Evolutionary conservation across 1,139 yeast genomes (phyloP).

Genomic region (Tardiomyces blankii): DNA sequence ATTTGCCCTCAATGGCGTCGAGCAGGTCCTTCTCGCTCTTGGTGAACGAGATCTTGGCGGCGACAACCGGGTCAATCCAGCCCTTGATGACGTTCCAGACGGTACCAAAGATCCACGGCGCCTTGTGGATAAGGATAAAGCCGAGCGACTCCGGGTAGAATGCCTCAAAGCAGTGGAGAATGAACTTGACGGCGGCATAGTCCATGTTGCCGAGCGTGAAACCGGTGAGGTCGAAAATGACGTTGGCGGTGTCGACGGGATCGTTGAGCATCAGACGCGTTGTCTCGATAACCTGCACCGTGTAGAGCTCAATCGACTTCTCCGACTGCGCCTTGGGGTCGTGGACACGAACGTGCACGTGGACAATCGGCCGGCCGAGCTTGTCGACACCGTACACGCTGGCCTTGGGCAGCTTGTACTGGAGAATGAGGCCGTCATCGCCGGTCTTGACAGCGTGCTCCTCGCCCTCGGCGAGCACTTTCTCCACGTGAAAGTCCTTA

Average conservation of each 20-base stretch:
- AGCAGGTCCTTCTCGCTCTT: conserved; percentile 46
- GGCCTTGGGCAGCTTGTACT: conserved; percentile 48
- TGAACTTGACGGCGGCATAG: conserved; percentile 67
- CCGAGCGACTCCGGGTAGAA: conserved; percentile 84
- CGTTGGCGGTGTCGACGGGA: conserved; percentile 60
- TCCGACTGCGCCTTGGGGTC: conserved; percentile 59
- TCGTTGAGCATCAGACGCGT: conserved; percentile 52
- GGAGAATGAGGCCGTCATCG: conserved; percentile 38
- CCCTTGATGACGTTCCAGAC: conserved; percentile 77
- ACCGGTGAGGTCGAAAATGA: conserved; percentile 64
- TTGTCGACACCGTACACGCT: conserved; percentile 55
- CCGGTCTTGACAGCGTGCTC: conserved; percentile 26
- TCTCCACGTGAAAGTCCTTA: conserved; percentile 45
- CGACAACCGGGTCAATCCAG: conserved; percentile 87
- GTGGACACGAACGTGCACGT: conserved; percentile 64
- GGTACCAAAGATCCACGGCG: conserved; percentile 84
- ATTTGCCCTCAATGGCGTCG: conserved; percentile 39
- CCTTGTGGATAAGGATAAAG: conserved; percentile 64
- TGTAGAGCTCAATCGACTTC: conserved; percentile 54
- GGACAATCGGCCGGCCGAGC: conserved; percentile 56
- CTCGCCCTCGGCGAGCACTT: conserved; percentile 53
- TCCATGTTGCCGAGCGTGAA: conserved; percentile 78
- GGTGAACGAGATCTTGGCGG: conserved; percentile 69
- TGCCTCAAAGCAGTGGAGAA: conserved; percentile 70
- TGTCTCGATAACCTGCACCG: conserved; percentile 58